These are phyloP conservation scores for Candida freyschussii DNA, from an alignment of 1,139 yeast species.

Conservation along the genomic window DNA sequence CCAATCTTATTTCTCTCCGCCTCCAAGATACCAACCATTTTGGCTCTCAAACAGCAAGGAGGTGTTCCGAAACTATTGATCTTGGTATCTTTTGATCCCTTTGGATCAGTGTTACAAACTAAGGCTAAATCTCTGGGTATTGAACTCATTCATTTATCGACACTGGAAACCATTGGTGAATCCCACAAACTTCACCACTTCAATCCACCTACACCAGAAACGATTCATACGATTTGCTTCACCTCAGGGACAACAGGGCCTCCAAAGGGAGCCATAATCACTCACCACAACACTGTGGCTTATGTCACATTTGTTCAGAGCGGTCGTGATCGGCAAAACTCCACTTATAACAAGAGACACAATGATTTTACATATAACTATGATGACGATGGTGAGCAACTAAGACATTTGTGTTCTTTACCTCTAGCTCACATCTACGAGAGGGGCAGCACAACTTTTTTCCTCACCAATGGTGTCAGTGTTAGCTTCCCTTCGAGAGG, in stretches of 20 bases:
- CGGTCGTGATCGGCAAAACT: constrained; percentile 5
- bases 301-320: neutral
- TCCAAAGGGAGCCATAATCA: constrained; percentile 36
- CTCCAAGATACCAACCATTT: constrained; percentile 39
- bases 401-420: constrained; percentile 29
- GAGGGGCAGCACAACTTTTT: constrained; percentile 20
- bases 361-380: constrained; percentile 3
- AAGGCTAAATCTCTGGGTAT: constrained; percentile 6
- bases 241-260: constrained; percentile 37
- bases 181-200: constrained; percentile 4
- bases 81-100: constrained; percentile 7
- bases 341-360: constrained; percentile 6
- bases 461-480: constrained; percentile 25
- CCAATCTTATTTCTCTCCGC: constrained; percentile 52
- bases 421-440: constrained; percentile 49
- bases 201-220: constrained; percentile 40
- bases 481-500: constrained; percentile 29
- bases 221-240: constrained; percentile 47
- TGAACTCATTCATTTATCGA: constrained; percentile 5
- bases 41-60: constrained; percentile 29
- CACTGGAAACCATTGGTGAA: constrained; percentile 6
- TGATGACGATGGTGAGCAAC: constrained; percentile 13
- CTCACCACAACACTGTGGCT: constrained; percentile 30
- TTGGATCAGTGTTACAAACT: constrained; percentile 6
- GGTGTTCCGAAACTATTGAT: constrained; percentile 2